Evolutionary conservation across 306 rosid genomes (phyloP).

Genomic region (Citrullus amarus): DNA sequence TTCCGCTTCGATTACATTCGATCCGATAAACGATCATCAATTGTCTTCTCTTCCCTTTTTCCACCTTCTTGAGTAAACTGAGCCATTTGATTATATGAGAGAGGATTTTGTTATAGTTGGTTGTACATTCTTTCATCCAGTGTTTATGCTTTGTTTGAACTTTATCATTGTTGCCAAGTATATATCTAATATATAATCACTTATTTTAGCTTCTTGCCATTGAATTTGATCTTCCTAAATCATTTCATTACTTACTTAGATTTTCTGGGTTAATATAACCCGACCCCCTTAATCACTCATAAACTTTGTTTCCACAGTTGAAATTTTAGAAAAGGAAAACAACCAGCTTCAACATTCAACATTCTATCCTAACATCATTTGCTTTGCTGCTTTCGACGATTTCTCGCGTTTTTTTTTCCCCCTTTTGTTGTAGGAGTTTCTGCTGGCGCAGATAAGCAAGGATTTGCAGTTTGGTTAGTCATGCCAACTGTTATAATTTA

Average conservation of each 20-base stretch:
- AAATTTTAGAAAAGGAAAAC: not conserved
- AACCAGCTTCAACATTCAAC: not conserved
- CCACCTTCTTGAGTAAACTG: slow-evolving; percentile 20
- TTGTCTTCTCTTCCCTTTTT: slow-evolving; percentile 25
- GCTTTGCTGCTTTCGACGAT: not conserved
- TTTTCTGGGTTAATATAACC: no score
- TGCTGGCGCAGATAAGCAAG: not conserved
- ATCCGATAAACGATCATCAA: slow-evolving; percentile 24
- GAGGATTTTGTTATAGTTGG: slow-evolving; percentile 26
- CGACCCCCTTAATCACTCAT: no score
- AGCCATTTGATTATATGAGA: slow-evolving; percentile 36
- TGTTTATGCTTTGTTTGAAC: slow-evolving; percentile 24
- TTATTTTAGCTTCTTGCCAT: not conserved
- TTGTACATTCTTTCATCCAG: slow-evolving; percentile 41
- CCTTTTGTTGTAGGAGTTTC: not conserved
- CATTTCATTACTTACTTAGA: not conserved
- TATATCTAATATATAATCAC: slow-evolving; percentile 1
- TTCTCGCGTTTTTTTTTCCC: not conserved
- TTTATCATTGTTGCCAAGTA: slow-evolving; percentile 15
- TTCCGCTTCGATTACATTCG: slow-evolving; percentile 31
- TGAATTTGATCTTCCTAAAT: not conserved
- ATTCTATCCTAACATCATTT: not conserved
- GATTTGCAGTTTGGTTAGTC: not conserved
- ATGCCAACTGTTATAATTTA: not conserved
- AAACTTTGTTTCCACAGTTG: not conserved